Percentiles rank a stretch among this genome's conserved stretches.
Conservation (phyloP, 345 rosid species). For the Linum lewisii region DNA sequence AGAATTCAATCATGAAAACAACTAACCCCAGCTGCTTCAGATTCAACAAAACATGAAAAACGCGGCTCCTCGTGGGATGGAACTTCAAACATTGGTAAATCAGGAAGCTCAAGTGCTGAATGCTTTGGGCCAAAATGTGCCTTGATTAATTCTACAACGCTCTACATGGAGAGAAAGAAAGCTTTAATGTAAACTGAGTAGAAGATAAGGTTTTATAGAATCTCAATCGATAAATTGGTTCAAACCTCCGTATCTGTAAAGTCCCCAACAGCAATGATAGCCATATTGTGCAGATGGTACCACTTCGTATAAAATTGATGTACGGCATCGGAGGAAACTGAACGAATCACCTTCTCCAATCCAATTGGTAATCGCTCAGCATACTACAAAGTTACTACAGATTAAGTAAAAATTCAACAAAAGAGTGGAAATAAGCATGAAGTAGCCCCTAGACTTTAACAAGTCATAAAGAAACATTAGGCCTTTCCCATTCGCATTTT, state of each 20-base stretch:
- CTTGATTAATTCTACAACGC: conserved; percentile 77
- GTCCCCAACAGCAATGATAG: conserved; percentile 91
- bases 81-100: conserved; percentile 50
- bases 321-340: conserved; percentile 62
- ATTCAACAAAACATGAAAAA: conserved; percentile 73
- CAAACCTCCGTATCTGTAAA: conserved; percentile 75
- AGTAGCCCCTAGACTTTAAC: too few relatives aligned
- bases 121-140: conserved; percentile 55
- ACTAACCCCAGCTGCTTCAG: conserved; percentile 94
- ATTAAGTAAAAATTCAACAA: conserved; percentile 4
- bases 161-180: conserved; percentile 22
- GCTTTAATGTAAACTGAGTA: conserved; percentile 13
- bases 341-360: conserved; percentile 75
- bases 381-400: conserved; percentile 44
- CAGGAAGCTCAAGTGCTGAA: conserved; percentile 33
- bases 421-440: background rate
- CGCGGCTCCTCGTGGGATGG: conserved; percentile 75
- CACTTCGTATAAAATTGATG: conserved; percentile 72
- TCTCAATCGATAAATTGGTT: conserved; percentile 13
- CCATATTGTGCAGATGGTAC: conserved; percentile 81
- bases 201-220: background rate
- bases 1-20: background rate
- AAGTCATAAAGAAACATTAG: too few relatives aligned
- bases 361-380: conserved; percentile 92
- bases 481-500: too few relatives aligned